Conservation (phyloP, 345 rosid genomes). For the Ceriops zippeliana region DNA sequence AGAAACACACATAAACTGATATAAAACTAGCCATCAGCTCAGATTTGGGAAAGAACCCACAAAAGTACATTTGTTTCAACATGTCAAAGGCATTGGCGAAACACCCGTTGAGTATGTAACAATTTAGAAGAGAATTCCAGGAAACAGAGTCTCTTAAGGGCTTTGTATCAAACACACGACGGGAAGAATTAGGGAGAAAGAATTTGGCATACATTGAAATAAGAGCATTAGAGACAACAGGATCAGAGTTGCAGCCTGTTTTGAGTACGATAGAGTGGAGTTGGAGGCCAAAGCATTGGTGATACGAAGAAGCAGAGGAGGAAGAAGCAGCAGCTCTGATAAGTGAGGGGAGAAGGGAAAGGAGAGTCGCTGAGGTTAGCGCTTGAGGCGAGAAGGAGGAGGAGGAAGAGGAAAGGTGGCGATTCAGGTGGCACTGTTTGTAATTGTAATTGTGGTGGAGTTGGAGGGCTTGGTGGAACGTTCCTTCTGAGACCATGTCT, state of each 20-base stretch:
- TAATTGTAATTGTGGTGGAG: too few relatives aligned
- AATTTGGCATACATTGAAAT: conserved; percentile 39
- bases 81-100: conserved; percentile 26
- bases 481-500: too few relatives aligned
- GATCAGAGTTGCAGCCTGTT: conserved; percentile 38
- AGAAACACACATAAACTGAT: conserved; percentile 29
- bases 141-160: conserved; percentile 39
- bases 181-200: conserved; percentile 23
- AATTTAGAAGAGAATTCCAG: conserved; percentile 41
- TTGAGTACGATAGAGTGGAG: conserved; percentile 41
- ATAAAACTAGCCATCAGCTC: conserved; percentile 46
- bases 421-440: too few relatives aligned
- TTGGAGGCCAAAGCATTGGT: conserved; percentile 31
- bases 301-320: conserved; percentile 4
- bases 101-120: conserved; percentile 36
- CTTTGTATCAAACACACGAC: conserved; percentile 42
- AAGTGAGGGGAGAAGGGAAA: conserved; percentile 43
- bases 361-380: background rate
- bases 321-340: conserved; percentile 34
- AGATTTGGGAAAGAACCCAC: conserved; percentile 41
- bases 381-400: too few relatives aligned
- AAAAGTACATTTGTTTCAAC: conserved; percentile 33
- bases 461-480: too few relatives aligned
- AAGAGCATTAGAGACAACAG: conserved; percentile 45
- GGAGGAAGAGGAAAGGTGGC: too few relatives aligned